Percentiles rank a stretch among this genome's conserved stretches.
Evolutionary conservation across 139 green algal species (phyloP).

Genomic region (Choricystis sp.): DNA sequence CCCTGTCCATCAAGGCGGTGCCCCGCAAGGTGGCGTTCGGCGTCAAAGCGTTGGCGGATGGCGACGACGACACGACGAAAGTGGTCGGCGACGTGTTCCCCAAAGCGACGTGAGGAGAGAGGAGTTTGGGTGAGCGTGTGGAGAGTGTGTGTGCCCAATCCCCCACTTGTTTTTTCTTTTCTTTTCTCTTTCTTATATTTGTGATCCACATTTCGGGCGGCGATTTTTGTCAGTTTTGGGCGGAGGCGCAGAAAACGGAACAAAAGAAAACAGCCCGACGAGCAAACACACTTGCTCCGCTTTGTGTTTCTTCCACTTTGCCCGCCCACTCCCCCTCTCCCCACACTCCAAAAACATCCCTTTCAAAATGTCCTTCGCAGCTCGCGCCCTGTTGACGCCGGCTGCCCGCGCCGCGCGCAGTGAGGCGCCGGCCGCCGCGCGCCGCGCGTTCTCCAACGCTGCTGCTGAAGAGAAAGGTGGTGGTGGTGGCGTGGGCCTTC

Average conservation of each 20-base stretch:
- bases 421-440: background rate
- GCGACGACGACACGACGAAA: background rate
- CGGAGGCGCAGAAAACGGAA: background rate
- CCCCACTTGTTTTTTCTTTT: conserved; percentile 1
- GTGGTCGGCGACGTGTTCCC: background rate
- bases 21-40: background rate
- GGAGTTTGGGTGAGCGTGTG: background rate
- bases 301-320: background rate
- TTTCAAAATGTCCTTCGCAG: no score
- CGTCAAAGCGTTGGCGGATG: background rate
- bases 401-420: background rate
- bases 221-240: conserved; percentile 1
- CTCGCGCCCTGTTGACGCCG: no score
- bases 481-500: background rate
- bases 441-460: background rate
- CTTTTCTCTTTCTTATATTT: conserved; percentile 1
- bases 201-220: no score
- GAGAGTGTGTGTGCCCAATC: background rate
- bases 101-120: background rate
- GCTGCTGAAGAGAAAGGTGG: background rate
- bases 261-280: background rate
- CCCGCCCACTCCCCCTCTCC: background rate
- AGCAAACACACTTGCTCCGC: background rate
- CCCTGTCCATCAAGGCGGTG: background rate
- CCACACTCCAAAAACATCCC: background rate